These are phyloP conservation scores for Phytopythium sindhum DNA, from an alignment of 352 stramenopile genomes.

Conservation along the genomic window DNA sequence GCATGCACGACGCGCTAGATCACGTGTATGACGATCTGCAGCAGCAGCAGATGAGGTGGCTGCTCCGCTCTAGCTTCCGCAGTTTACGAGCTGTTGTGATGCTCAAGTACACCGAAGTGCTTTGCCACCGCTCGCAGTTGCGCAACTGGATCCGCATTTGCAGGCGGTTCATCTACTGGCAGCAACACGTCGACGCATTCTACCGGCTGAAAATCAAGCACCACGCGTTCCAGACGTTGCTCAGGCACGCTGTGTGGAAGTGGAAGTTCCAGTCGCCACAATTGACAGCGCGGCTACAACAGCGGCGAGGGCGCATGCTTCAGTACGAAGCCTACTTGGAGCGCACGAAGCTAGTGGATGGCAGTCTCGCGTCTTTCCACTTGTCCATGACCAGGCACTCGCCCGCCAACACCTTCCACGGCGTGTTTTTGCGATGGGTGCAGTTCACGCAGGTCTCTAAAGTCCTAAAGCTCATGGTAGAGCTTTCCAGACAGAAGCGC, in stretches of 20 bases:
- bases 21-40: slow-evolving; percentile 54
- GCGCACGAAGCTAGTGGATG: slow-evolving; percentile 25
- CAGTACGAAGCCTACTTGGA: slow-evolving; percentile 43
- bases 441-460: slow-evolving; percentile 45
- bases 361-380: slow-evolving; percentile 22
- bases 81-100: slow-evolving; percentile 45
- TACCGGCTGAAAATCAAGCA: slow-evolving; percentile 38
- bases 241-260: slow-evolving; percentile 46
- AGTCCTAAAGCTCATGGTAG: slow-evolving; percentile 19
- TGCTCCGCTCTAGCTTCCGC: slow-evolving; percentile 57
- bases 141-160: slow-evolving; percentile 65
- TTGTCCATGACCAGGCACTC: slow-evolving; percentile 40
- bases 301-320: slow-evolving; percentile 26
- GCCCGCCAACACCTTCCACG: slow-evolving; percentile 39
- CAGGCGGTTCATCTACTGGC: slow-evolving; percentile 49
- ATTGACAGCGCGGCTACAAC: slow-evolving; percentile 31
- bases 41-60: slow-evolving; percentile 29
- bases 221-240: slow-evolving; percentile 34
- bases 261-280: slow-evolving; percentile 46
- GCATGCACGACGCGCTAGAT: slow-evolving; percentile 61
- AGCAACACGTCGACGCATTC: slow-evolving; percentile 36
- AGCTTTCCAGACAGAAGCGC: slow-evolving; percentile 24
- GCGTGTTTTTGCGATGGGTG: slow-evolving; percentile 54
- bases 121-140: slow-evolving; percentile 45
- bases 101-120: slow-evolving; percentile 36